Base-by-base conservation (phyloP, 768 basidiomycete species). In the Rhodosporidiobolus sp. region DNA sequence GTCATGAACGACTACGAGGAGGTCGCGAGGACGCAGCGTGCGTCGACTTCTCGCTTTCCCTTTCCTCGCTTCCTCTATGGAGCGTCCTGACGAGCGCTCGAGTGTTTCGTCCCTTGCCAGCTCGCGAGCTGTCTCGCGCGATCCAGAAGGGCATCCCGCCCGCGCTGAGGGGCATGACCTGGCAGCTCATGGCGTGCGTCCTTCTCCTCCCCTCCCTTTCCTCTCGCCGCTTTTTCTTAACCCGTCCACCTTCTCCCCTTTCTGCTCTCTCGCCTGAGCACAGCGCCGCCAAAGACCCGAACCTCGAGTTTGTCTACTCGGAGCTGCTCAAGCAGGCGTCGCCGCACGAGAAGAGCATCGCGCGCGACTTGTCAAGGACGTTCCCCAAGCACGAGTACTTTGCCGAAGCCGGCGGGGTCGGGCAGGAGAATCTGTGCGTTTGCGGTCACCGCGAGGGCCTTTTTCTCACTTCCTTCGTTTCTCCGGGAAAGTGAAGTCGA, bases 331-430 rank as follows among this genome's bases (percentile, higher is more conserved):
- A 92, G 79, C 89, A 91, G 78, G 83, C 85, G 0, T 96, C 93
- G 78, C 81, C 87, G 26, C 94, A 97, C 76, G 96, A 98, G 80
- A 98, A 98, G 80, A 88, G 94, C 19, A 99, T 99, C 61, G 87
- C 86, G 52, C 87, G 95, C 70, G 96, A 99, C 82, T 86, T 99
- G 45, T 62, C 28, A 73, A 90, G 92, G 80, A 99, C 96, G 6
- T 97, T 99, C 82, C 96, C 96, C 34, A 91, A 94, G 79, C 94
- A 98, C 78, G 89, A 91, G 57, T 97, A 92, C 83, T 99, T 98
- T 81, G 92, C 87, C 54, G 91, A 96, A 76, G 93, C 89, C 5
- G 90, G 91, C 77, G 96, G 95, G 16, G 89, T 94, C 35, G 96
- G 96, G 4, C 94, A 98, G 80, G 95, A 97, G 81, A 94, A 95